Evolutionary conservation across 2,329 filamentous ascomycete species (phyloP), one percentile per base, ranked within the genome.

Genomic region (Venturia pyrina): DNA sequence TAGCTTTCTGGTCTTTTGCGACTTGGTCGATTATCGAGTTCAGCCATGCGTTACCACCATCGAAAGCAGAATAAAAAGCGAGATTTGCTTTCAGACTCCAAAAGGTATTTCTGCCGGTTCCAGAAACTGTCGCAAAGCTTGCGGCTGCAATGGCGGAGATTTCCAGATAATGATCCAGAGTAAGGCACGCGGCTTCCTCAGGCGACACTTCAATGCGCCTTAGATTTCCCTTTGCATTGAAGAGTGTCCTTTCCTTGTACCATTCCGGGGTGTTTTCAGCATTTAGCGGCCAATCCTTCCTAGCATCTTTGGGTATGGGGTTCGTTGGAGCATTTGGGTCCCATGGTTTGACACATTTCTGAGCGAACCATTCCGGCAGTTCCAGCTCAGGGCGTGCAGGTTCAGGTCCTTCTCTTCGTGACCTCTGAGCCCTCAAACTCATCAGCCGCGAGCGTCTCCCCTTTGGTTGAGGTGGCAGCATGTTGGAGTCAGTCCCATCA

Each of bases 21-120:
- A 89, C 78, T 63, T 85, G 81, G 67, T 85, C 81, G 1, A 93
- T 83, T n/a, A 90, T 78, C 3, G 78, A 75, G 68, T 87, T 82
- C 44, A 90, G 75, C 68, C 83, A 81, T 60, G 75, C 73, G 65
- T 80, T 83, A 48, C 79, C 82, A 60, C 83, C 82, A 53, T 82
- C 79, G 34, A 81, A 80, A 1, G 85, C 84, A 68, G 85, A 87
- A 66, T 86, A 82, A 15, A 89, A 75, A 5, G 84, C 78, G 21
- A 66, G 19, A 62, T 41, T 66, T 17, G 57, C n/a, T 37, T 59
- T 61, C 46, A 60, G n/a, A 21, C 37, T 13, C 34, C 37, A 53
- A 48, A 53, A 53, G 21, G 63, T 59, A 13, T 59, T 53, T 19
- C 40, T 43, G 40, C 40, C 63, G 6, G 19, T 32, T 4, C 28